phyloP scores from a whole-genome alignment of 1,284 basidiomycete species.

The Leccinum subrobustum region DNA sequence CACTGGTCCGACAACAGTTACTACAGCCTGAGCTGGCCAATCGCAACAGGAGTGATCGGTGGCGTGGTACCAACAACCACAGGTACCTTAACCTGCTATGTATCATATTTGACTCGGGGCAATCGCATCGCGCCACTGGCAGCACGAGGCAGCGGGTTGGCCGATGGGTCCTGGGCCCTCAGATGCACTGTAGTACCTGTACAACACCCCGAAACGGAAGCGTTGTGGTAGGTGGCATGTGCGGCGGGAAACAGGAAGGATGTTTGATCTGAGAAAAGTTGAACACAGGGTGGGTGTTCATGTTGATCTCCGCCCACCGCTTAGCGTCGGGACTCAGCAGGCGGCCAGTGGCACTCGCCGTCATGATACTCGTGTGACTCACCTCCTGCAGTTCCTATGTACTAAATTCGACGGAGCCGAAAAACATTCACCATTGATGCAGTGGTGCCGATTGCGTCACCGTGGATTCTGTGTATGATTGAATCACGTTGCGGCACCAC shows the following conservation, averaged over 20 bases:
- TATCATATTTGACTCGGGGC: background rate
- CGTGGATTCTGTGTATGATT: background rate
- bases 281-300: constrained; percentile 13
- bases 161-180: background rate
- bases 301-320: background rate
- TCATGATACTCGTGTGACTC: constrained; percentile 11
- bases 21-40: background rate
- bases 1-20: background rate
- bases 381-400: constrained; percentile 1
- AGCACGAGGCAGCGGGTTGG: background rate
- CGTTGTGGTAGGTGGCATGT: background rate
- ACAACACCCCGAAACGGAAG: constrained; percentile 1
- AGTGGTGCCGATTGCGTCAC: background rate
- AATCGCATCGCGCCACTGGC: background rate
- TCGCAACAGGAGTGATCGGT: background rate
- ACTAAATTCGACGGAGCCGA: constrained; percentile 13
- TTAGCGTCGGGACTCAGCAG: background rate
- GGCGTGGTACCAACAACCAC: background rate
- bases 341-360: background rate
- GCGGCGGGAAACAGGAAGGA: constrained; percentile 16
- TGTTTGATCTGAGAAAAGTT: constrained; percentile 5
- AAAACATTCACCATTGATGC: background rate
- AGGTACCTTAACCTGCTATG: background rate
- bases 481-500: background rate
- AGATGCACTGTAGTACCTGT: background rate